These are phyloP conservation scores for Suhomyces vadensis DNA, from an alignment of 805 yeast species.

Conservation along the genomic window DNA sequence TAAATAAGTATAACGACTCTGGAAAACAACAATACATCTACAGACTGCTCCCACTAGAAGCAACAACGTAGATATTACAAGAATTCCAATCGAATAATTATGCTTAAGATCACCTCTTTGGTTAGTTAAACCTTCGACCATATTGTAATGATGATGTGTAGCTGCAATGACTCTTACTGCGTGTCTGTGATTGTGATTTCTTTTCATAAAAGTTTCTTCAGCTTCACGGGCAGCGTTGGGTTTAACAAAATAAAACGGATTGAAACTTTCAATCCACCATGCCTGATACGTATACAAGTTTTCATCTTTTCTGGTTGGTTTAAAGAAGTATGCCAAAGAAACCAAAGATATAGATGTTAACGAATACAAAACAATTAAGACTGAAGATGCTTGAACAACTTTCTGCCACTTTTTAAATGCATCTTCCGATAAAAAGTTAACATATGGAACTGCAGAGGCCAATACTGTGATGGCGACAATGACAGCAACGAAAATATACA, in stretches of 20 bases:
- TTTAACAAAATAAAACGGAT: slow-evolving; percentile 58
- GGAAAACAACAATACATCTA: slow-evolving; percentile 51
- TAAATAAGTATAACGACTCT: slow-evolving; percentile 23
- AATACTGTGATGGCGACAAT: slow-evolving; percentile 69
- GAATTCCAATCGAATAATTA: slow-evolving; percentile 49
- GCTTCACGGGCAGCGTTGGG: slow-evolving; percentile 53
- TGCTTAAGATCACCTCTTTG: slow-evolving; percentile 48
- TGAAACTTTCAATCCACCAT: slow-evolving; percentile 73
- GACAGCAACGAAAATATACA: slow-evolving; percentile 56
- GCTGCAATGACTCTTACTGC: slow-evolving; percentile 65
- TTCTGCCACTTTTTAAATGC: slow-evolving; percentile 51
- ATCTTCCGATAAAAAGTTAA: slow-evolving; percentile 50
- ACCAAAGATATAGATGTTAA: slow-evolving; percentile 52
- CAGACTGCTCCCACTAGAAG: slow-evolving; percentile 52
- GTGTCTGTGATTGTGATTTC: slow-evolving; percentile 49
- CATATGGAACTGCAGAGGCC: slow-evolving; percentile 60
- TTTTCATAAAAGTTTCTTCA: slow-evolving; percentile 44
- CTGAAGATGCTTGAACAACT: slow-evolving; percentile 31
- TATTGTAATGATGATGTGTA: slow-evolving; percentile 42
- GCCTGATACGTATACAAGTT: slow-evolving; percentile 65
- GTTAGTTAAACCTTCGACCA: slow-evolving; percentile 42
- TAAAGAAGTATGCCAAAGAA: slow-evolving; percentile 51
- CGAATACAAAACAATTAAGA: slow-evolving; percentile 47
- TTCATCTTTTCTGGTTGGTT: slow-evolving; percentile 54
- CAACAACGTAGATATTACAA: slow-evolving; percentile 47